phyloP scores from a whole-genome alignment of 257 asterid genomes.

The Salvia hispanica region DNA sequence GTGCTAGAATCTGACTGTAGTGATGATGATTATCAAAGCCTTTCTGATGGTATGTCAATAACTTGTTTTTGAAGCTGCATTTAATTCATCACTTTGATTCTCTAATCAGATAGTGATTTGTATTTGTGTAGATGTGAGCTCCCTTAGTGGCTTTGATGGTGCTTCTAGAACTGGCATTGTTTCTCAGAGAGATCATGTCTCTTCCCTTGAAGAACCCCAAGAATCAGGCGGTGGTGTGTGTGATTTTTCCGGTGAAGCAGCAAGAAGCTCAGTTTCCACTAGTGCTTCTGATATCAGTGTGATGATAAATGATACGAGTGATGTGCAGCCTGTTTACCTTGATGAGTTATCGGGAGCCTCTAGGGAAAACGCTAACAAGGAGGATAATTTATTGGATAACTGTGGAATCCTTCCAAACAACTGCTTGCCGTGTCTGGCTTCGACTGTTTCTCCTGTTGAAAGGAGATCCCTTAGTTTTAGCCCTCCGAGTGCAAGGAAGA shows the following conservation, averaged over 20 bases:
- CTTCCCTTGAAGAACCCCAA: no score
- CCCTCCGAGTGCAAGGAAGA: slow-evolving; percentile 69
- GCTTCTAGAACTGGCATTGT: slow-evolving; percentile 14
- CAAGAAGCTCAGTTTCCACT: slow-evolving; percentile 39
- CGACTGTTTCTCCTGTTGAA: slow-evolving; percentile 56
- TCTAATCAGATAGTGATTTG: neutral
- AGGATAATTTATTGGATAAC: slow-evolving; percentile 55
- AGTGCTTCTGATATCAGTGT: slow-evolving; percentile 32
- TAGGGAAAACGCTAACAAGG: slow-evolving; percentile 51
- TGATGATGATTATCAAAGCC: slow-evolving; percentile 80
- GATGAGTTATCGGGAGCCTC: slow-evolving; percentile 57
- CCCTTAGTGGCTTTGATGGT: slow-evolving; percentile 51
- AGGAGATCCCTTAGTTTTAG: slow-evolving; percentile 71
- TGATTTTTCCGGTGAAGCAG: slow-evolving; percentile 46
- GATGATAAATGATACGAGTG: slow-evolving; percentile 44
- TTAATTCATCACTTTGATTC: neutral
- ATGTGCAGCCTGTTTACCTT: slow-evolving; percentile 46
- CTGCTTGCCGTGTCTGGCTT: slow-evolving; percentile 91
- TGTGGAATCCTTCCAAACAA: slow-evolving; percentile 75
- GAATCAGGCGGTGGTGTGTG: slow-evolving; percentile 37
- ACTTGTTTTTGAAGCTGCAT: neutral
- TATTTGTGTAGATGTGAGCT: slow-evolving; percentile 50
- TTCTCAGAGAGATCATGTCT: slow-evolving; percentile 16
- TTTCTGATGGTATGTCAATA: slow-evolving; percentile 64
- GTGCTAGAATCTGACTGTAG: slow-evolving; percentile 78